A percentile compares a stretch with the other conserved stretches of the same genome.
Conservation (phyloP, 805 yeast genomes). For the Monosporozyma solicola region DNA sequence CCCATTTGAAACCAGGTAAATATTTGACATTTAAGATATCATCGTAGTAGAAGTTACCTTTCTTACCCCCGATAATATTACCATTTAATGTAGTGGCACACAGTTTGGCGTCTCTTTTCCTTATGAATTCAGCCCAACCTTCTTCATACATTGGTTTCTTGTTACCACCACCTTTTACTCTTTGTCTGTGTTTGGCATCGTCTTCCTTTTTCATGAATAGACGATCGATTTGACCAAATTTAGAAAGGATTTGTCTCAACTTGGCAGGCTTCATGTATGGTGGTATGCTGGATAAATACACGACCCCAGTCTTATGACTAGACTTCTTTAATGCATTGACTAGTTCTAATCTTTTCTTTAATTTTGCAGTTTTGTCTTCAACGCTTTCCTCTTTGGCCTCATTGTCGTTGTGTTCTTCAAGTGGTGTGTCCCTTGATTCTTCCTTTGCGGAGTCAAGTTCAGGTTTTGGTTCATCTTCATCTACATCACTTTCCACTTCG, state of each 20-base stretch:
- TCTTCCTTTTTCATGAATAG: conserved; percentile 83
- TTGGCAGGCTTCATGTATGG: conserved; percentile 97
- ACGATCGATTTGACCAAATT: conserved; percentile 86
- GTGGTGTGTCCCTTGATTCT: conserved; percentile 3
- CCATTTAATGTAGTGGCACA: conserved; percentile 85
- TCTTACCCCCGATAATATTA: conserved; percentile 83
- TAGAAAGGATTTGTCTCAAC: conserved; percentile 65
- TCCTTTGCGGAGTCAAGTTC: neutral
- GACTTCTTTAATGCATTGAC: conserved; percentile 38
- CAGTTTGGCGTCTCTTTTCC: conserved; percentile 78
- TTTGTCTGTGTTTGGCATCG: conserved; percentile 46
- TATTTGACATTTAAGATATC: conserved; percentile 89
- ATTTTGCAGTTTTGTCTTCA: conserved; percentile 14
- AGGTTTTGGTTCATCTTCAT: conserved; percentile 1
- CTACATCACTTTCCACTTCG: conserved; percentile 13
- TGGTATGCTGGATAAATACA: conserved; percentile 85
- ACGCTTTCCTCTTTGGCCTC: conserved; percentile 15
- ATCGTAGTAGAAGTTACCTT: conserved; percentile 84
- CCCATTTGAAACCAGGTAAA: conserved; percentile 89
- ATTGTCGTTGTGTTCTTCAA: neutral
- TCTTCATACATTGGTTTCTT: conserved; percentile 80
- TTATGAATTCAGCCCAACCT: conserved; percentile 92
- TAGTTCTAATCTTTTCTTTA: conserved; percentile 45
- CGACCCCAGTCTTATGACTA: conserved; percentile 72
- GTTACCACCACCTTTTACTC: conserved; percentile 86